Percentiles rank a stretch among this genome's conserved stretches.
These are phyloP conservation scores for Colletotrichum coccodes DNA, from an alignment of 2,329 filamentous ascomycete genomes.

Conservation along the genomic window DNA sequence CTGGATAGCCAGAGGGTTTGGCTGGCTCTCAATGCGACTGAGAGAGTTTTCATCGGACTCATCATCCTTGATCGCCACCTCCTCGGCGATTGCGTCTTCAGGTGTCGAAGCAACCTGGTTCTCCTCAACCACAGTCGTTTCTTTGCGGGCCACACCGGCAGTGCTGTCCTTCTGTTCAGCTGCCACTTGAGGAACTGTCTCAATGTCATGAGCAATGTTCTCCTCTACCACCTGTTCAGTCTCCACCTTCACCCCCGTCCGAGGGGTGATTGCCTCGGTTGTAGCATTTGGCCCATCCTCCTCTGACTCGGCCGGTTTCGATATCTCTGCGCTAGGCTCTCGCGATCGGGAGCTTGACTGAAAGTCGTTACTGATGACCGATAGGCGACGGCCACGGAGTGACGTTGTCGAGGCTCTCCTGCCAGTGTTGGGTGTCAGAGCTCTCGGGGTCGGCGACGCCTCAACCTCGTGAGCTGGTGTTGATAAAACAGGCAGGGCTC, in stretches of 20 bases:
- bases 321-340: conserved; percentile 11
- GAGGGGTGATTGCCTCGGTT: neutral
- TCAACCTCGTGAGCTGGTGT: conserved; percentile 48
- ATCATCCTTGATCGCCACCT: neutral
- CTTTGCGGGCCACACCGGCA: neutral
- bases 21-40: neutral
- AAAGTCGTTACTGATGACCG: conserved; percentile 20
- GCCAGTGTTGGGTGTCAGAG: conserved; percentile 19
- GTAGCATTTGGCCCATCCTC: neutral
- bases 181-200: neutral
- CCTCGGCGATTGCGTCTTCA: neutral
- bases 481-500: conserved; percentile 47
- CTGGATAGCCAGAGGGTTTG: neutral
- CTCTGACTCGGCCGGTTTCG: neutral
- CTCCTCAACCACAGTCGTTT: neutral
- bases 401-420: conserved; percentile 23
- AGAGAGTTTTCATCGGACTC: neutral
- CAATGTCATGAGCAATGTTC: neutral
- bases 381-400: conserved; percentile 24
- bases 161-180: neutral
- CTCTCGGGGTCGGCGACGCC: conserved; percentile 26
- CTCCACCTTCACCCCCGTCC: neutral
- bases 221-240: neutral
- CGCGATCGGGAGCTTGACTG: conserved; percentile 13
- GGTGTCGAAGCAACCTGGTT: neutral